phyloP scores from a whole-genome alignment of 148 eudicot genomes.

The Amaranthus cruentus region DNA sequence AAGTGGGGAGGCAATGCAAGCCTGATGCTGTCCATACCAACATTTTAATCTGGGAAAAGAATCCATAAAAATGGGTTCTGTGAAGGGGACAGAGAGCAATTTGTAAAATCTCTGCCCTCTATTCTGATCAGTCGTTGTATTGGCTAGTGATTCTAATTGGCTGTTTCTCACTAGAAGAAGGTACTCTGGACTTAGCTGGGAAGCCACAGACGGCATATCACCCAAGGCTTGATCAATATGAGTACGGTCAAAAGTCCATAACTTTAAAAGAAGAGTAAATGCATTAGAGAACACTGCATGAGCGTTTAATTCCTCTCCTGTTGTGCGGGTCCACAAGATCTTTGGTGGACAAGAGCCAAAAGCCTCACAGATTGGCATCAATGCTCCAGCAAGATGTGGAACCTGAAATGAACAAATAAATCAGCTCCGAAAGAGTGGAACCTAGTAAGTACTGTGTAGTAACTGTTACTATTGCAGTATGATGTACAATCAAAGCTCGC shows the following conservation, averaged over 20 bases:
- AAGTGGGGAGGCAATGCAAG: slow-evolving; percentile 83
- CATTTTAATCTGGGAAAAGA: slow-evolving; percentile 81
- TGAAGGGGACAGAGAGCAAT: slow-evolving; percentile 41
- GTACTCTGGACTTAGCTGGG: slow-evolving; percentile 78
- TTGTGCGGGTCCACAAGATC: slow-evolving; percentile 53
- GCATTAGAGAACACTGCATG: slow-evolving; percentile 91
- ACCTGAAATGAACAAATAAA: slow-evolving; percentile 45
- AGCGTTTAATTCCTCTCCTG: slow-evolving; percentile 71
- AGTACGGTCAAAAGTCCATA: slow-evolving; percentile 92
- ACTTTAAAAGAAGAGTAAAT: slow-evolving; percentile 70
- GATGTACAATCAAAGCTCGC: no score
- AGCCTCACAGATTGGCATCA: slow-evolving; percentile 93
- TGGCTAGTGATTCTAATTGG: slow-evolving; percentile 50
- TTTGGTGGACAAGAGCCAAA: slow-evolving; percentile 84
- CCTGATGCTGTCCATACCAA: slow-evolving; percentile 88
- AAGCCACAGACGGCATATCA: slow-evolving; percentile 65
- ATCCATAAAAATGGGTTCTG: slow-evolving; percentile 75
- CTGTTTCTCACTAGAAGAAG: slow-evolving; percentile 74
- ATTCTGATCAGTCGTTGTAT: slow-evolving; percentile 32
- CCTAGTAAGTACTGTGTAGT: background rate
- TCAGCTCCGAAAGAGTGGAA: slow-evolving; percentile 7
- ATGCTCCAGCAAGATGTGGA: slow-evolving; percentile 94
- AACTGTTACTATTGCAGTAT: background rate
- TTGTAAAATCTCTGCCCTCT: slow-evolving; percentile 44
- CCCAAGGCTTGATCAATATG: slow-evolving; percentile 64